phyloP scores from a whole-genome alignment of 2,329 filamentous ascomycete genomes.

The Biscogniauxia mediterranea region DNA sequence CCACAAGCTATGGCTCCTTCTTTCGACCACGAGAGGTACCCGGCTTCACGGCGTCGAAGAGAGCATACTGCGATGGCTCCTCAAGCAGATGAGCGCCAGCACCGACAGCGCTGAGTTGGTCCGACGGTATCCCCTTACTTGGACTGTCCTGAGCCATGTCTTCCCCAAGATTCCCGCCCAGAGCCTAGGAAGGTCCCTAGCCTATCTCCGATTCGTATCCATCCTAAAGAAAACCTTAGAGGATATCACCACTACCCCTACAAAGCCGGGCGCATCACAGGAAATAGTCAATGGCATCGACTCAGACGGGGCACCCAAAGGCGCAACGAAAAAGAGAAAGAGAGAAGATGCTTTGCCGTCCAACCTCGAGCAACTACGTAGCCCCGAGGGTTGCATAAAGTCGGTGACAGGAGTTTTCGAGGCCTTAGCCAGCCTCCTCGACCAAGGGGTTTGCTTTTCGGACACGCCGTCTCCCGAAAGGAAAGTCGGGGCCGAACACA shows the following conservation, averaged over 20 bases:
- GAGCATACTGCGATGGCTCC: slow-evolving; percentile 60
- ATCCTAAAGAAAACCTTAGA: slow-evolving; percentile 66
- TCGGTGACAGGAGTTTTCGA: slow-evolving; percentile 49
- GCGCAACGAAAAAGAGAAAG: slow-evolving; percentile 40
- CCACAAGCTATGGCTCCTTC: slow-evolving; percentile 46
- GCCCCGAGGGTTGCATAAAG: slow-evolving; percentile 40
- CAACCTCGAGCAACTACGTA: slow-evolving; percentile 40
- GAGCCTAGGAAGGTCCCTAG: slow-evolving; percentile 68
- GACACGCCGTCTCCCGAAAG: slow-evolving; percentile 36
- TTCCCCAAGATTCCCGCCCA: slow-evolving; percentile 66
- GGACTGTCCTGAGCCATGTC: slow-evolving; percentile 61
- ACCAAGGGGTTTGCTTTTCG: slow-evolving; percentile 39
- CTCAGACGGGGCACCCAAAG: slow-evolving; percentile 26
- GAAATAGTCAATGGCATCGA: slow-evolving; percentile 8
- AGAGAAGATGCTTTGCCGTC: slow-evolving; percentile 38
- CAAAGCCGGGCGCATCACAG: slow-evolving; percentile 8
- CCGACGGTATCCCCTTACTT: slow-evolving; percentile 55
- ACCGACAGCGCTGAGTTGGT: slow-evolving; percentile 48
- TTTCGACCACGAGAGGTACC: slow-evolving; percentile 42
- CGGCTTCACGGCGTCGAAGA: slow-evolving; percentile 55
- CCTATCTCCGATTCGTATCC: slow-evolving; percentile 64
- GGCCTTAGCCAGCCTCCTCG: slow-evolving; percentile 46
- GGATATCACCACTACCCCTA: slow-evolving; percentile 46
- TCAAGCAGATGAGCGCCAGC: slow-evolving; percentile 57
- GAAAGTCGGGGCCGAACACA: slow-evolving; percentile 56